Conservation (phyloP, 805 yeast genomes). For the Ogataea kodamae region DNA sequence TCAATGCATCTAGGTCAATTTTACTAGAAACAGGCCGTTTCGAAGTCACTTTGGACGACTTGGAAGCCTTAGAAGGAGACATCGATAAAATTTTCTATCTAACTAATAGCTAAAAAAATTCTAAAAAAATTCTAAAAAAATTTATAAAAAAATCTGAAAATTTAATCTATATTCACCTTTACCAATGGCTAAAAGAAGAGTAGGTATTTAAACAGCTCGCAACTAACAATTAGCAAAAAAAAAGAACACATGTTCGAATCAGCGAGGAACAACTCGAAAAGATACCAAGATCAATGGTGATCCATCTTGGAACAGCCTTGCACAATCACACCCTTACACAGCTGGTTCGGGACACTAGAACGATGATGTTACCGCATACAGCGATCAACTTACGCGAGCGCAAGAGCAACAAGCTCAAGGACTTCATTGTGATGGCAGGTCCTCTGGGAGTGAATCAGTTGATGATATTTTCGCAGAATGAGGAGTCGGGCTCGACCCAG, state of each 20-base stretch:
- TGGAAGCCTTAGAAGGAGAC: slow-evolving; percentile 18
- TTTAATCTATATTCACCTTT: background rate
- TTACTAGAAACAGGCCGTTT: slow-evolving; percentile 15
- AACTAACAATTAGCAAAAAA: slow-evolving; percentile 50
- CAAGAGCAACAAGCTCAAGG: slow-evolving; percentile 81
- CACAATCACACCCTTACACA: slow-evolving; percentile 80
- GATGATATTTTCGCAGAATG: slow-evolving; percentile 80
- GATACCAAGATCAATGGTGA: slow-evolving; percentile 92
- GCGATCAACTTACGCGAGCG: slow-evolving; percentile 86
- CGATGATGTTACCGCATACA: slow-evolving; percentile 94
- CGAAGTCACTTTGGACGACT: slow-evolving; percentile 4
- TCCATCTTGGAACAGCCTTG: slow-evolving; percentile 71
- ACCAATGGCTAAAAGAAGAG: slow-evolving; percentile 36
- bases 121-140: slow-evolving; percentile 4
- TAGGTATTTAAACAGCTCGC: slow-evolving; percentile 17
- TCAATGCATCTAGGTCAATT: slow-evolving; percentile 29
- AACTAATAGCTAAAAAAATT: slow-evolving; percentile 1
- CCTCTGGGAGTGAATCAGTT: slow-evolving; percentile 91
- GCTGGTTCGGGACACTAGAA: slow-evolving; percentile 81
- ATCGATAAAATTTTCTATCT: slow-evolving; percentile 7
- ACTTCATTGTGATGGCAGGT: slow-evolving; percentile 97
- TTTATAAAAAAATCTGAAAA: slow-evolving; percentile 4
- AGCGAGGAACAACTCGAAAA: slow-evolving; percentile 64
- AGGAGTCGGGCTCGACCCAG: slow-evolving; percentile 72
- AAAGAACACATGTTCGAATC: slow-evolving; percentile 75